Evolutionary conservation across 768 basidiomycete genomes (phyloP), one percentile per base, ranked within the genome.

Genomic region (Russula brevipes): DNA sequence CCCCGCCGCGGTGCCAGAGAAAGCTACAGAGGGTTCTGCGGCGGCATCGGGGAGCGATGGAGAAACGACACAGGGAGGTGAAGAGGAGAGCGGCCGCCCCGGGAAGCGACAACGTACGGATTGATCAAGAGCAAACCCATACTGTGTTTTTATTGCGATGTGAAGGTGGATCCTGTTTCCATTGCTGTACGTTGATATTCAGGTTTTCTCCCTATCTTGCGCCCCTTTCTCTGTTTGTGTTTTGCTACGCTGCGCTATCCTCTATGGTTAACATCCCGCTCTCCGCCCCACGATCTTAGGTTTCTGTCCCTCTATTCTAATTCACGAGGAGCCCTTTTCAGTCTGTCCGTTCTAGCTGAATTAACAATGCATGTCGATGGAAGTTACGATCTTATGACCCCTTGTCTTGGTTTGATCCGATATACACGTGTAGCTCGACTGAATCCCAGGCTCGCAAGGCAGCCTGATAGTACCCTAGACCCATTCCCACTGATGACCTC

Each of bases 71-170:
- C 50, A 49, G 10, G 57, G 52, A 3, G 58, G 66, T 16, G 70
- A 69, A 33, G 67, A 61, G n/a, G 69, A 70, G 56, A 67, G 66
- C 16, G 39, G 52, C 24, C 67, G 67, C 33, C 63, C 68, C 24
- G 63, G 66, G 39, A 72, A 72, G 60, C 63, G 70, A 57, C 63
- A 57, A 39, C 72, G 72, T 41, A 67, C 67, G 24, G 71, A 71
- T 51, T 72, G 46, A 67, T 31, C 30, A 10, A 41, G 39, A 19
- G 38, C 24, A 16, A 30, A 24, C 10, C 4, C 31, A 12, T 30
- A 17, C 42, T 61, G 45, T 35, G 52, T 19, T 52, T 6, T 53
- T 38, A 38, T 60, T n/a, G 38, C 11, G 50, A 52, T 56, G 53
- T 55, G 53, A 41, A 31, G 41, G 49, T 36, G 6, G 38, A 38